Evolutionary conservation across 2,329 filamentous ascomycete species (phyloP).

Genomic region (Aureobasidium sp.): DNA sequence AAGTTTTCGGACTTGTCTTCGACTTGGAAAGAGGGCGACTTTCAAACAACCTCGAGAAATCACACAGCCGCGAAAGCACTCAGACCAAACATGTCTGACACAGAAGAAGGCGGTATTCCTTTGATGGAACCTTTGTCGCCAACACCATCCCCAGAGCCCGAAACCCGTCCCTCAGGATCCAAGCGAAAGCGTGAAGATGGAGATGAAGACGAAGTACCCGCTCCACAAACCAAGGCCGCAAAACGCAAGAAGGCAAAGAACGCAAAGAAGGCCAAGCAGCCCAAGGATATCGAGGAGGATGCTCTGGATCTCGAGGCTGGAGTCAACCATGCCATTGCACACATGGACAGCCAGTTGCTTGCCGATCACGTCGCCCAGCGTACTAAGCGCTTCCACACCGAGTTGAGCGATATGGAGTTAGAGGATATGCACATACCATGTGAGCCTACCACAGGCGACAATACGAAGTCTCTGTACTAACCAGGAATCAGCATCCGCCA

Average conservation of each 20-base stretch:
- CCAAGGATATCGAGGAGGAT: constrained; percentile 56
- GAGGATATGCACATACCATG: constrained; percentile 74
- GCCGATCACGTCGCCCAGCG: constrained; percentile 80
- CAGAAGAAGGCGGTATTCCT: constrained; percentile 33
- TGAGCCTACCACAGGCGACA: constrained; percentile 37
- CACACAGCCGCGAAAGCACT: not conserved
- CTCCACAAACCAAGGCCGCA: constrained; percentile 22
- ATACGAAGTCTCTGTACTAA: too few relatives aligned
- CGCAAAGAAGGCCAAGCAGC: constrained; percentile 49
- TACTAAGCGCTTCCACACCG: constrained; percentile 66
- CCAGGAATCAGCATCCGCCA: constrained; percentile 24
- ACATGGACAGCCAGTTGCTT: constrained; percentile 74
- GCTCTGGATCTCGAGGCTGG: constrained; percentile 39
- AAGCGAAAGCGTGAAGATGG: constrained; percentile 34
- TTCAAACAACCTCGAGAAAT: not conserved
- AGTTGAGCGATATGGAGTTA: constrained; percentile 75
- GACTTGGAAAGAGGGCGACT: not conserved
- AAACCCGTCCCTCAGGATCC: constrained; percentile 20
- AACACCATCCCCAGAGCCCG: constrained; percentile 17
- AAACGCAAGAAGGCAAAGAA: constrained; percentile 44
- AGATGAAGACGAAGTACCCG: constrained; percentile 20
- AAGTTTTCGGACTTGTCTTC: not conserved
- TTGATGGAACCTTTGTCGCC: constrained; percentile 34
- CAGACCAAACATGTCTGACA: constrained; percentile 32
- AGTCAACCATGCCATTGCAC: constrained; percentile 69